A percentile compares a stretch with the other conserved stretches of the same genome.
Conservation (phyloP, 2,329 filamentous ascomycete genomes). For the Aureobasidium namibiae region DNA sequence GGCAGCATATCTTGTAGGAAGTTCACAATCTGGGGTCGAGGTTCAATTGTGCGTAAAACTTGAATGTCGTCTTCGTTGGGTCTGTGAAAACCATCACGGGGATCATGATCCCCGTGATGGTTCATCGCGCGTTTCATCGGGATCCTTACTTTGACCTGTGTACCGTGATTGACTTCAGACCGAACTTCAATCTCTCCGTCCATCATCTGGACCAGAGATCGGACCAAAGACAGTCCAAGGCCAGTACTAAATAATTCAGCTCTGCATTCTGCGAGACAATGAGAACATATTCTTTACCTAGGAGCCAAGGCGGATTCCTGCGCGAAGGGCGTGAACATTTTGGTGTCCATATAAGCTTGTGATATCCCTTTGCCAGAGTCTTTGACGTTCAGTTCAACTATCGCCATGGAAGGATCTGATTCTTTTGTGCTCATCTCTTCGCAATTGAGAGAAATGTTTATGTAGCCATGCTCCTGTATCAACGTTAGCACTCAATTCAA, state of each 20-base stretch:
- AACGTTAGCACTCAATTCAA: conserved; percentile 2
- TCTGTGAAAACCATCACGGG: neutral
- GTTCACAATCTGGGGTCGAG: conserved; percentile 18
- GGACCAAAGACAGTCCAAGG: conserved; percentile 17
- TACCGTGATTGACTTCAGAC: conserved; percentile 15
- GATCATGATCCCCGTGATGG: neutral
- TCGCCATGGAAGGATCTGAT: neutral
- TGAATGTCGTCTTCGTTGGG: conserved; percentile 6
- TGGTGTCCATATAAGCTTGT: conserved; percentile 15
- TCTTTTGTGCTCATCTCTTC: conserved; percentile 15
- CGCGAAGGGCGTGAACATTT: conserved; percentile 16
- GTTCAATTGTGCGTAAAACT: neutral
- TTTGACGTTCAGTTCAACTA: neutral
- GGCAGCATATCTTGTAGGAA: conserved; percentile 19
- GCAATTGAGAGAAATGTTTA: conserved; percentile 24
- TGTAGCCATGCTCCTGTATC: conserved; percentile 23
- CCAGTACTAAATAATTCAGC: conserved; percentile 14
- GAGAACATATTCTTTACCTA: no score
- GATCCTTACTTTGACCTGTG: conserved; percentile 10
- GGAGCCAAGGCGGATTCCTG: conserved; percentile 16
- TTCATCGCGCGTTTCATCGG: conserved; percentile 10
- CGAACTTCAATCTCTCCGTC: conserved; percentile 15
- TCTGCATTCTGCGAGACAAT: no score
- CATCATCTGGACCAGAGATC: conserved; percentile 15
- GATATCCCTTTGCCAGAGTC: conserved; percentile 18